phyloP scores from a whole-genome alignment of 345 rosid genomes.

The Murraya paniculata region DNA sequence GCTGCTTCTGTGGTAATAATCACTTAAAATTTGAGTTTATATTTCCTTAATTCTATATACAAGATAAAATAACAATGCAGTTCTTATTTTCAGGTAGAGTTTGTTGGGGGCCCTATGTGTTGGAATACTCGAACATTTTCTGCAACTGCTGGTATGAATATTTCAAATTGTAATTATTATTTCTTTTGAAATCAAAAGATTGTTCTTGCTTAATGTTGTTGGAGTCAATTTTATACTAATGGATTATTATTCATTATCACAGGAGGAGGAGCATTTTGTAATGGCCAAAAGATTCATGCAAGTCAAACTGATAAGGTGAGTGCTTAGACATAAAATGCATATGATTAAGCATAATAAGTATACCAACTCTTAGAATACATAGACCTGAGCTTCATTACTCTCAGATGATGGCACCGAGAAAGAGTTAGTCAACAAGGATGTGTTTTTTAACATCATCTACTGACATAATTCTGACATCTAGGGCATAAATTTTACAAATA shows the following conservation, averaged over 20 bases:
- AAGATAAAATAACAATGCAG: slow-evolving; percentile 10
- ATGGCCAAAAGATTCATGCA: slow-evolving; percentile 70
- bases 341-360: neutral
- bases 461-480: neutral
- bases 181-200: neutral
- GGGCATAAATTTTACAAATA: neutral
- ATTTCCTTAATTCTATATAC: slow-evolving; percentile 6
- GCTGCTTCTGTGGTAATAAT: slow-evolving; percentile 90
- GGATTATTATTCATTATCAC: slow-evolving; percentile 17
- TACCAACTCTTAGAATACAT: neutral
- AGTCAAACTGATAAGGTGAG: slow-evolving; percentile 77
- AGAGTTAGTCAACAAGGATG: neutral
- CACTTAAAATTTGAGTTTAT: neutral
- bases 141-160: slow-evolving; percentile 72
- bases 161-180: neutral
- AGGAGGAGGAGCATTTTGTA: slow-evolving; percentile 98
- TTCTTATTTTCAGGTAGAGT: slow-evolving; percentile 63
- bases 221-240: slow-evolving; percentile 1
- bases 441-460: slow-evolving; percentile 1
- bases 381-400: neutral
- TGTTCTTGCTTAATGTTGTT: neutral
- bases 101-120: slow-evolving; percentile 95
- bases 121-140: slow-evolving; percentile 88
- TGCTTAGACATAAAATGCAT: neutral
- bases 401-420: neutral